Evolutionary conservation across 2,329 filamentous ascomycete genomes (phyloP).

Genomic region (Sporothrix phasma): DNA sequence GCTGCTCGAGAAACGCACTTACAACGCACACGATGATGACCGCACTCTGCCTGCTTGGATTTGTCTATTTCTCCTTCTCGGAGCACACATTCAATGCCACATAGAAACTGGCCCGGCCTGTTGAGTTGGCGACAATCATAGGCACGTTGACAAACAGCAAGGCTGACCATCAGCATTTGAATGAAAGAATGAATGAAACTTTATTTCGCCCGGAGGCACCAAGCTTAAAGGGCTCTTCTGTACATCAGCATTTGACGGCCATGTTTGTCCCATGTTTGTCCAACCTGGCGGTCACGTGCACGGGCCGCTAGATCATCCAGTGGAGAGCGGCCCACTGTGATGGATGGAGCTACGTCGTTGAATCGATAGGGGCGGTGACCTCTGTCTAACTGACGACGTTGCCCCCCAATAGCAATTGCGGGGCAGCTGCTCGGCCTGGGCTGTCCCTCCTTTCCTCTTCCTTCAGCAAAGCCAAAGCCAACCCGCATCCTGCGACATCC

Average conservation of each 20-base stretch:
- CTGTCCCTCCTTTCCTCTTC: constrained; percentile 14
- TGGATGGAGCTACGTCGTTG: background rate
- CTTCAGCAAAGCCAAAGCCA: constrained; percentile 10
- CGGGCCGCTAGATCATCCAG: background rate
- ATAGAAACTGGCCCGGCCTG: too few species aligned
- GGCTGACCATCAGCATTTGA: too few species aligned
- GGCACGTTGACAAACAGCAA: too few species aligned
- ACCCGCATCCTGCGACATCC: background rate
- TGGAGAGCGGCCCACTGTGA: background rate
- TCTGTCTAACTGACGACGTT: background rate
- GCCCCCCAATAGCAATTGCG: constrained; percentile 15
- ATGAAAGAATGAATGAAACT: too few species aligned
- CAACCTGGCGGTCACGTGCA: background rate
- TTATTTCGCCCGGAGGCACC: too few species aligned
- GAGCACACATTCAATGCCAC: too few species aligned
- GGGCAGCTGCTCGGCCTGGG: constrained; percentile 9
- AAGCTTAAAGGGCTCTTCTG: too few species aligned
- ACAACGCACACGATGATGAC: too few species aligned
- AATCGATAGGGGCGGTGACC: constrained; percentile 9
- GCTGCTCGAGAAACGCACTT: too few species aligned
- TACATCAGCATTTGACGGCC: background rate
- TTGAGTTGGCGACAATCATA: too few species aligned
- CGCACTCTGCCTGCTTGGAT: too few species aligned
- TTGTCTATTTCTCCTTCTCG: too few species aligned
- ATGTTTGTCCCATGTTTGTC: background rate